Base-by-base conservation (phyloP, 2,329 filamentous ascomycete genomes). In the Xylaria sp. region DNA sequence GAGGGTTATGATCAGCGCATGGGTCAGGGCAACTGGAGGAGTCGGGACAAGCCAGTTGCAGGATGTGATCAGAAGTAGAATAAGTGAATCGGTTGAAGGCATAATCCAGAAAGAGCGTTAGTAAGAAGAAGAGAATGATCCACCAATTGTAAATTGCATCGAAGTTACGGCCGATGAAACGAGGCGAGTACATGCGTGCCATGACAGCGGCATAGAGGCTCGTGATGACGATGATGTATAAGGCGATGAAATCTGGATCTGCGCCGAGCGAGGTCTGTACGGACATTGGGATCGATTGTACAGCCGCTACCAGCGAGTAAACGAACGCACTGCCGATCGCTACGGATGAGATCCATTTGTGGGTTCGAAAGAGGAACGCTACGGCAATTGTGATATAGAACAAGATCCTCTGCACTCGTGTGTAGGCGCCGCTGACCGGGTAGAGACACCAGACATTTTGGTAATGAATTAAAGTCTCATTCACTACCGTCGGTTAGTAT, bases 131-230 rank as follows among this genome's bases (percentile, higher is more conserved):
- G 12, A 12, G 9, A 12, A 13, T 9, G 50, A 52, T 20, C 50
- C 50, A 52, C 23, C 41, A 59, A 3, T 32, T 32, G 56, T 59
- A 48, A 12, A 59, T 48, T 15, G 18, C 4, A 34, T 59, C 20
- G 25, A 59, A 59, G 23, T 59, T 48, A 18, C 20, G 56, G 23
- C 56, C 56, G 13, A 59, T 59, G 41, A 59, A 59, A 2, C 56
- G 56, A 20, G 46, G 46, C n/a, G 46, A 48, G n/a, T 48, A 48
- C 18, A 58, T 58, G 3, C 39, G 56, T 4, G 23, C 56, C 39
- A 58, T 44, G 20, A 58, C 3, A 1, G 56, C 56, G 20, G 39
- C n/a, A 3, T n/a, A 44, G 3, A 58, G 6, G 23, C 39, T 58
- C 23, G 56, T 58, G 7, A 32, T 12, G n/a, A 46, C 39, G 15